These are phyloP conservation scores for Talaromyces liani DNA, from an alignment of 495 filamentous ascomycete genomes.

Conservation along the genomic window DNA sequence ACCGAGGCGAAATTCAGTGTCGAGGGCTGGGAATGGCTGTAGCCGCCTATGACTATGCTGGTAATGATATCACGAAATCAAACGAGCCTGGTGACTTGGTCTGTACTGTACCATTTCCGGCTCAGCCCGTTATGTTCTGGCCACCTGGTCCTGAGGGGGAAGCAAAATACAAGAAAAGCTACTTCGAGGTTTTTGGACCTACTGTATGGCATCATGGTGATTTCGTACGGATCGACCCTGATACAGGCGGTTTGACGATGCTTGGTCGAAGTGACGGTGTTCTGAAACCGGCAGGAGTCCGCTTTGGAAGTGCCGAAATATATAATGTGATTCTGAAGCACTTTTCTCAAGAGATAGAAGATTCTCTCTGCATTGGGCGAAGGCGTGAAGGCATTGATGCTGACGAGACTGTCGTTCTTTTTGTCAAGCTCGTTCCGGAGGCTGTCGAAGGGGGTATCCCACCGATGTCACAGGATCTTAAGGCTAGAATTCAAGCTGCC, in stretches of 20 bases:
- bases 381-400: conserved; percentile 57
- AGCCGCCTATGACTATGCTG: conserved; percentile 60
- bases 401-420: conserved; percentile 82
- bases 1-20: conserved; percentile 84
- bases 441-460: conserved; percentile 12
- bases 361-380: conserved; percentile 78
- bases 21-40: conserved; percentile 89
- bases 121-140: conserved; percentile 86
- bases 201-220: conserved; percentile 92
- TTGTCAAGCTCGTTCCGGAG: conserved; percentile 64
- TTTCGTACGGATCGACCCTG: conserved; percentile 69
- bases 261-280: conserved; percentile 86
- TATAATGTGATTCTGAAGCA: conserved; percentile 83
- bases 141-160: conserved; percentile 54
- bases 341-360: conserved; percentile 69
- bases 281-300: conserved; percentile 77
- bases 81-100: conserved; percentile 85
- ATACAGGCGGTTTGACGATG: conserved; percentile 76
- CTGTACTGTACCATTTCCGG: conserved; percentile 80
- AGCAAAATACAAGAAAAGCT: conserved; percentile 68
- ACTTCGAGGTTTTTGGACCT: conserved; percentile 73
- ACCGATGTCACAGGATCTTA: conserved; percentile 36
- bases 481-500: conserved; percentile 48
- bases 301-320: conserved; percentile 86
- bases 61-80: conserved; percentile 37